phyloP scores from a whole-genome alignment of 352 stramenopile genomes.

The Phytopythium boreale region DNA sequence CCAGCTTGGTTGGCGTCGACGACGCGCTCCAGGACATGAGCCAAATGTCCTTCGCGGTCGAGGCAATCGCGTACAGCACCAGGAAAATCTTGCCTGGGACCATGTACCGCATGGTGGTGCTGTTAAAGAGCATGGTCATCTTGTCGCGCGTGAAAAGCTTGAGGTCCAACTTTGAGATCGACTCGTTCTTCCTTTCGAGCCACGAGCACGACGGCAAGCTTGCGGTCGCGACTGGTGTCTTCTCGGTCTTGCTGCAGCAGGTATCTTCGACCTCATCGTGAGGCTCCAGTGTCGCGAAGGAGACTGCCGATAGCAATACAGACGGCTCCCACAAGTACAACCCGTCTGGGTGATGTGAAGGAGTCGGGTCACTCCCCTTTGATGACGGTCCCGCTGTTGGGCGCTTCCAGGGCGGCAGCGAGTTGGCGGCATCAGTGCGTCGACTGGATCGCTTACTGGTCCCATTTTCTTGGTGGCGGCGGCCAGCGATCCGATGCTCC shows the following conservation, averaged over 20 bases:
- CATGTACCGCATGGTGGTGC: slow-evolving; percentile 21
- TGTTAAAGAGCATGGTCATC: neutral
- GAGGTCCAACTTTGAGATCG: slow-evolving; percentile 20
- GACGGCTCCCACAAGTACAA: slow-evolving; percentile 24
- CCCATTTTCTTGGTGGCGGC: slow-evolving; percentile 12
- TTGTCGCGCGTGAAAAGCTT: slow-evolving; percentile 11
- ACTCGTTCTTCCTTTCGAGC: slow-evolving; percentile 4
- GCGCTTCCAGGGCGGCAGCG: slow-evolving; percentile 25
- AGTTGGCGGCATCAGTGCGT: slow-evolving; percentile 26
- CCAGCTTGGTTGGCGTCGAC: neutral
- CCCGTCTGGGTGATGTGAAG: neutral
- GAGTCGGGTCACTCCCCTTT: neutral
- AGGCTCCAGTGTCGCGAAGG: neutral
- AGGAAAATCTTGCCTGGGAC: slow-evolving; percentile 27
- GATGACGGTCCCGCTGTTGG: neutral
- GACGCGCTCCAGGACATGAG: slow-evolving; percentile 37
- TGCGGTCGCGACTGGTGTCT: slow-evolving; percentile 1
- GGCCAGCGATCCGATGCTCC: slow-evolving; percentile 20
- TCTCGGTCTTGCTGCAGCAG: neutral
- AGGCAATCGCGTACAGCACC: slow-evolving; percentile 23
- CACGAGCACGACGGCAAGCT: neutral
- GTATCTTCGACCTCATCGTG: neutral
- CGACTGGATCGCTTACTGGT: slow-evolving; percentile 3
- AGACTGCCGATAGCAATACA: slow-evolving; percentile 3
- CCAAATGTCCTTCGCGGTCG: slow-evolving; percentile 31